phyloP scores from a whole-genome alignment of 495 filamentous ascomycete genomes.

The Aspergillus ellipticus region DNA sequence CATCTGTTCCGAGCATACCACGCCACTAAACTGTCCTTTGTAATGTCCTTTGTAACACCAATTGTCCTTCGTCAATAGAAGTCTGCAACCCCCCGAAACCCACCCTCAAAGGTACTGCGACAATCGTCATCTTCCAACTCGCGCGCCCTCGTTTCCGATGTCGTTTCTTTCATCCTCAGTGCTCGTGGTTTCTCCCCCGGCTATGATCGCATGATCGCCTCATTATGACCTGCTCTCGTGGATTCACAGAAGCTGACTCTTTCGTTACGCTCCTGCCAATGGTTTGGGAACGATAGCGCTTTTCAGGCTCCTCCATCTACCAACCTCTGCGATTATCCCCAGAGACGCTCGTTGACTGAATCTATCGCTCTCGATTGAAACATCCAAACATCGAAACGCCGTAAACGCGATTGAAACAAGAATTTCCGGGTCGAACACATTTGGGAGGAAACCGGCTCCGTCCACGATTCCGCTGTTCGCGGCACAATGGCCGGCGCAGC shows the following conservation, averaged over 20 bases:
- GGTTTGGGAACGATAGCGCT: conserved; percentile 13
- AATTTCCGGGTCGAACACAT: neutral
- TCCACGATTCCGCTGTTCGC: conserved; percentile 25
- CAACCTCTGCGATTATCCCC: neutral
- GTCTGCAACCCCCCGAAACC: neutral
- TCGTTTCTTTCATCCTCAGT: neutral
- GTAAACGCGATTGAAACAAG: neutral
- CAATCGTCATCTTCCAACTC: neutral
- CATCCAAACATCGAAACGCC: neutral
- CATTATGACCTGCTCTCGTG: conserved; percentile 1
- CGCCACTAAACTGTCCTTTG: no score
- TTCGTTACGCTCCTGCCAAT: conserved; percentile 19
- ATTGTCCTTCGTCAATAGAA: neutral
- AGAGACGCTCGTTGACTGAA: neutral
- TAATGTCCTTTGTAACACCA: no score
- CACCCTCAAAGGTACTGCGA: neutral
- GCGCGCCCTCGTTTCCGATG: neutral
- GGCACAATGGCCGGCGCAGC: conserved; percentile 39
- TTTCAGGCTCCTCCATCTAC: conserved; percentile 14
- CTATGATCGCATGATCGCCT: conserved; percentile 7
- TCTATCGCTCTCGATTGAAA: no score
- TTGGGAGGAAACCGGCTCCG: conserved; percentile 8
- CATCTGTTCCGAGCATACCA: neutral
- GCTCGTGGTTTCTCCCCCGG: conserved; percentile 6
- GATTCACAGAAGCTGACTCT: conserved; percentile 19